phyloP scores from a whole-genome alignment of 148 eudicot species.

The Heliamphora exappendiculata region DNA sequence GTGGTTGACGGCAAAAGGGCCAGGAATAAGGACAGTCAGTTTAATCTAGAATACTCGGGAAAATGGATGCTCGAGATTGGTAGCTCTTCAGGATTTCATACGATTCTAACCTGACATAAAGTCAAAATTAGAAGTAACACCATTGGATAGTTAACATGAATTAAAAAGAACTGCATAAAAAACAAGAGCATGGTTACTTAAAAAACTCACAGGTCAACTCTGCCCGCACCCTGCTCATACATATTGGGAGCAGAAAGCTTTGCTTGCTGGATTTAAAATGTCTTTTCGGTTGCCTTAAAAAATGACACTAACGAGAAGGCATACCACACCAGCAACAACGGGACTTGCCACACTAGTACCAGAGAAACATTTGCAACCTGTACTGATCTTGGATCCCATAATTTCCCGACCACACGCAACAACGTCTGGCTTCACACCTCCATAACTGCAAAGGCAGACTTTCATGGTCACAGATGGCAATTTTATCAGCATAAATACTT shows the following conservation, averaged over 20 bases:
- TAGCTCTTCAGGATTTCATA: constrained; percentile 80
- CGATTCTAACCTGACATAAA: constrained; percentile 75
- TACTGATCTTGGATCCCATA: constrained; percentile 94
- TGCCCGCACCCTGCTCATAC: constrained; percentile 99
- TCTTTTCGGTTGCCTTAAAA: constrained; percentile 64
- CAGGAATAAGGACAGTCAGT: constrained; percentile 93
- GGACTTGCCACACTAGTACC: constrained; percentile 99
- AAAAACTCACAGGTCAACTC: constrained; percentile 90
- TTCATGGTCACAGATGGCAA: constrained; percentile 5
- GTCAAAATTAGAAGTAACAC: no score
- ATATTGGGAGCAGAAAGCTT: constrained; percentile 92
- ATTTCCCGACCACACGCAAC: constrained; percentile 99
- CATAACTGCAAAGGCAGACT: constrained; percentile 52
- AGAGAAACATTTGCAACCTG: constrained; percentile 92
- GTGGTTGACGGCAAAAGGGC: constrained; percentile 98
- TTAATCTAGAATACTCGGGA: constrained; percentile 77
- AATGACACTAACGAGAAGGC: constrained; percentile 87
- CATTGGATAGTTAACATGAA: not conserved
- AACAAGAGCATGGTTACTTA: not conserved
- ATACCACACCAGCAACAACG: constrained; percentile 97
- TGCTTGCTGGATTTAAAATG: constrained; percentile 83
- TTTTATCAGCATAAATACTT: not conserved
- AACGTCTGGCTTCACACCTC: constrained; percentile 96
- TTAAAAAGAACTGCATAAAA: not conserved
- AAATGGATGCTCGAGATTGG: constrained; percentile 78